Conservation (phyloP, 75 land plant genomes). For the Cupressus sempervirens region DNA sequence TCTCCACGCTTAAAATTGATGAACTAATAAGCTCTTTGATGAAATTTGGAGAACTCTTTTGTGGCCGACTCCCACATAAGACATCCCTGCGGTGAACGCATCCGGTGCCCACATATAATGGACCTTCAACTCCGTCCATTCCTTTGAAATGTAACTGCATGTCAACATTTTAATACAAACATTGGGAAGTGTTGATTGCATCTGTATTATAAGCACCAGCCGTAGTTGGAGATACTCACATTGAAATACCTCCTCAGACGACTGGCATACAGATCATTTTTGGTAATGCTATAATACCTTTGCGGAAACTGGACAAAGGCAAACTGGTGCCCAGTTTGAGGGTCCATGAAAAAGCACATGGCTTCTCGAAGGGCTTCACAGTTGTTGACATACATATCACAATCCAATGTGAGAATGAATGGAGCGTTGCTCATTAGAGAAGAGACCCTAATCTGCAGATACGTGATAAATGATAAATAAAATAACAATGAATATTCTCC, state of each 20-base stretch:
- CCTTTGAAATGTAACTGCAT: slow-evolving; percentile 1
- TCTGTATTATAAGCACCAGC: not conserved
- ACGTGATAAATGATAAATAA: too few relatives aligned
- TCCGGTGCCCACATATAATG: slow-evolving; percentile 22
- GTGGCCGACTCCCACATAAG: slow-evolving; percentile 4
- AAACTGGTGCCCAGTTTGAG: slow-evolving; percentile 31
- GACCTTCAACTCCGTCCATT: slow-evolving; percentile 9
- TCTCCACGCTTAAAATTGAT: not conserved
- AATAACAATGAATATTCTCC: not conserved
- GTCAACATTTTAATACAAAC: too few relatives aligned
- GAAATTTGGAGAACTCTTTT: not conserved
- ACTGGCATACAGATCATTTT: slow-evolving; percentile 42
- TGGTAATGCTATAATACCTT: slow-evolving; percentile 31
- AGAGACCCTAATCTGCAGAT: slow-evolving; percentile 56
- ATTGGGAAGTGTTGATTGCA: slow-evolving; percentile 20
- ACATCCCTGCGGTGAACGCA: slow-evolving; percentile 26
- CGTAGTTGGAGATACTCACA: slow-evolving; percentile 11
- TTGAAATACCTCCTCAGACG: slow-evolving; percentile 7
- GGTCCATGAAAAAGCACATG: slow-evolving; percentile 52
- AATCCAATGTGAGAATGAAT: slow-evolving; percentile 44
- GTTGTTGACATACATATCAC: slow-evolving; percentile 59
- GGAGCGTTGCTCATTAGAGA: slow-evolving; percentile 53
- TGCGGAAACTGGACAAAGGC: slow-evolving; percentile 57
- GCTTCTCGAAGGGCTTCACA: slow-evolving; percentile 30
- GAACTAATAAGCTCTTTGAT: not conserved